Evolutionary conservation across 441 rosid species (phyloP).

Genomic region (Bocquillonia castaneifolia): DNA sequence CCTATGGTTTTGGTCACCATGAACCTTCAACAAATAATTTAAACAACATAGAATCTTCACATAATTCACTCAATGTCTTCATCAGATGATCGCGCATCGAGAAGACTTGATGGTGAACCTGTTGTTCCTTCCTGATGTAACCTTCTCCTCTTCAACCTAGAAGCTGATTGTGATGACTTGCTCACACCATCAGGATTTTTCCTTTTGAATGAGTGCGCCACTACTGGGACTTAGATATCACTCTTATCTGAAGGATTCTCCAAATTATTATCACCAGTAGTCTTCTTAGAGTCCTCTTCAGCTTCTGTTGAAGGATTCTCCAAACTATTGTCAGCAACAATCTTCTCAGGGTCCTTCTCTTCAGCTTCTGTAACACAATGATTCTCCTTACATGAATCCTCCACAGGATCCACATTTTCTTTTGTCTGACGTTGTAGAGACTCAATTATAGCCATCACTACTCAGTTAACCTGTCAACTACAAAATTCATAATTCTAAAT

Average conservation of each 20-base stretch:
- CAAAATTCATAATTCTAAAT: not conserved
- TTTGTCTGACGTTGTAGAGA: slow-evolving; percentile 25
- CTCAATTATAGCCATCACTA: slow-evolving; percentile 51
- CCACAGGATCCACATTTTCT: slow-evolving; percentile 20
- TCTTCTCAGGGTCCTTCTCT: no score
- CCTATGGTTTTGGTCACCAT: not conserved
- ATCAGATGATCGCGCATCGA: slow-evolving; percentile 13
- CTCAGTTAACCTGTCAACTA: slow-evolving; percentile 53
- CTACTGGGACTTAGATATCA: no score
- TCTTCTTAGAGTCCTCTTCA: not conserved
- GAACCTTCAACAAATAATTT: not conserved
- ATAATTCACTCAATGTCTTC: slow-evolving; percentile 5
- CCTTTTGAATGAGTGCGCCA: no score
- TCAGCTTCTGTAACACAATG: not conserved
- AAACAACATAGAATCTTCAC: not conserved
- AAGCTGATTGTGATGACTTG: not conserved
- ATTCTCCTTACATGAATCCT: slow-evolving; percentile 6
- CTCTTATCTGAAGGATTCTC: not conserved
- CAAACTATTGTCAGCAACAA: no score
- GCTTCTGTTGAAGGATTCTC: no score
- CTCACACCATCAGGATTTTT: slow-evolving; percentile 1
- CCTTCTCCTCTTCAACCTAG: not conserved
- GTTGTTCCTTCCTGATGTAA: not conserved
- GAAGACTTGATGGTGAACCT: slow-evolving; percentile 20
- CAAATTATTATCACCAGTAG: not conserved